Conservation (phyloP, 441 rosid genomes). For the Melastoma candidum region DNA sequence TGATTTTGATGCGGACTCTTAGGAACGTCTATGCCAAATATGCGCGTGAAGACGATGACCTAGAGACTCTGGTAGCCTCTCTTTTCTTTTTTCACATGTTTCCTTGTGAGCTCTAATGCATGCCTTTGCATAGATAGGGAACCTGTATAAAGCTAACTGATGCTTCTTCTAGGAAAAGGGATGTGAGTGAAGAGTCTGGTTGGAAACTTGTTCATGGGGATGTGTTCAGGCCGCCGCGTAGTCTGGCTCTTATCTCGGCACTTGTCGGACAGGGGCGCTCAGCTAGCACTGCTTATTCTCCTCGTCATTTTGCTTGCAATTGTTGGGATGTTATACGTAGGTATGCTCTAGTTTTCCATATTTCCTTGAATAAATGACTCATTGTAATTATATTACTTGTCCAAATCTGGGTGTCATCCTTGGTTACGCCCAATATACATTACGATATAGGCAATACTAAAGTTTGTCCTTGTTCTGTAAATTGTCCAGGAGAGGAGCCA, state of each 20-base stretch:
- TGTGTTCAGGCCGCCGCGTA: slow-evolving; percentile 77
- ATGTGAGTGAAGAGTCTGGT: slow-evolving; percentile 95
- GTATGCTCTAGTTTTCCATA: slow-evolving; percentile 36
- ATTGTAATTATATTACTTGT: background rate
- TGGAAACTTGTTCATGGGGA: slow-evolving; percentile 99
- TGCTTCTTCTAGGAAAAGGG: slow-evolving; percentile 64
- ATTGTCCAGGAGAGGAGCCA: slow-evolving; percentile 92
- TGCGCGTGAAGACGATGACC: slow-evolving; percentile 96
- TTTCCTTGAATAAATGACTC: slow-evolving; percentile 7
- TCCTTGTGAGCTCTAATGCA: slow-evolving; percentile 6
- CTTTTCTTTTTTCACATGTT: slow-evolving; percentile 10
- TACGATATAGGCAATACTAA: too few species aligned
- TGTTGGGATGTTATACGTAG: slow-evolving; percentile 79
- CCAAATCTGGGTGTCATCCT: too few species aligned
- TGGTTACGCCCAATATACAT: too few species aligned
- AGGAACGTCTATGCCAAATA: slow-evolving; percentile 97
- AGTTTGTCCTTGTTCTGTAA: background rate
- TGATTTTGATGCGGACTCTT: slow-evolving; percentile 96
- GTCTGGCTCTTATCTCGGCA: slow-evolving; percentile 71
- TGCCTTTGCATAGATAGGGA: background rate
- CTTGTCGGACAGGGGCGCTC: slow-evolving; percentile 98
- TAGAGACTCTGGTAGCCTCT: slow-evolving; percentile 74
- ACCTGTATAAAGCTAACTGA: background rate
- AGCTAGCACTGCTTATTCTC: slow-evolving; percentile 84
- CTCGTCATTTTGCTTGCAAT: slow-evolving; percentile 94